A percentile compares a stretch with the other conserved stretches of the same genome.
phyloP scores from a whole-genome alignment of 106 monocot species.

The Apostasia ramifera region DNA sequence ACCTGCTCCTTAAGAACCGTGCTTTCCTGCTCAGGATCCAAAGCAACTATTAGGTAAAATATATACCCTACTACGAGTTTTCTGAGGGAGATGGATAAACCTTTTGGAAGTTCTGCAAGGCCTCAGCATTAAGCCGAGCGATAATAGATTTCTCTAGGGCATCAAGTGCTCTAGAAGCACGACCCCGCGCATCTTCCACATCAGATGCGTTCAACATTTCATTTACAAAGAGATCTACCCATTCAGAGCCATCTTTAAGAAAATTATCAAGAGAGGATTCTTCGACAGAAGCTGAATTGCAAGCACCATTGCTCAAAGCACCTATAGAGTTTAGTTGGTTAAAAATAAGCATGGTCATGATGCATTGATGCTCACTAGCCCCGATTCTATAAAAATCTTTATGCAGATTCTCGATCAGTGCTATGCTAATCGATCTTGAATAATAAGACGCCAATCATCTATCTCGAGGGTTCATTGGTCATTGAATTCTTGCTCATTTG shows the following conservation, averaged over 20 bases:
- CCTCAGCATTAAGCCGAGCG: constrained; percentile 27
- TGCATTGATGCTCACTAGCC: no score
- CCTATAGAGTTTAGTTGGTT: no score
- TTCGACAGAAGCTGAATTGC: constrained; percentile 5
- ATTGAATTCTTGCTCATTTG: no score
- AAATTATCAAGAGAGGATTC: neutral
- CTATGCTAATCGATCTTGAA: no score
- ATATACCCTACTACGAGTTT: no score
- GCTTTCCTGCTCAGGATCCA: constrained; percentile 35
- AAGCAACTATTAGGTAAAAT: no score
- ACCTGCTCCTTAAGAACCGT: constrained; percentile 63
- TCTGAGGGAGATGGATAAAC: constrained; percentile 9
- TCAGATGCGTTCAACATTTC: constrained; percentile 79
- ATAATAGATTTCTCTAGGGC: constrained; percentile 65
- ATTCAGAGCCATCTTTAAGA: constrained; percentile 48
- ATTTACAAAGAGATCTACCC: constrained; percentile 81
- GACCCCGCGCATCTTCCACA: constrained; percentile 64
- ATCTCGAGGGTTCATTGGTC: no score
- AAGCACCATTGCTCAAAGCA: neutral
- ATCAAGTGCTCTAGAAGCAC: constrained; percentile 60
- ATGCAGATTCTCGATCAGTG: no score
- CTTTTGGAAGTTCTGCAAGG: constrained; percentile 46
- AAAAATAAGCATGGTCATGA: no score
- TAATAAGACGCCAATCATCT: no score
- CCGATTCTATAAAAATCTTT: no score